phyloP scores from a whole-genome alignment of 2,329 filamentous ascomycete genomes.

The Xylaria sp. region DNA sequence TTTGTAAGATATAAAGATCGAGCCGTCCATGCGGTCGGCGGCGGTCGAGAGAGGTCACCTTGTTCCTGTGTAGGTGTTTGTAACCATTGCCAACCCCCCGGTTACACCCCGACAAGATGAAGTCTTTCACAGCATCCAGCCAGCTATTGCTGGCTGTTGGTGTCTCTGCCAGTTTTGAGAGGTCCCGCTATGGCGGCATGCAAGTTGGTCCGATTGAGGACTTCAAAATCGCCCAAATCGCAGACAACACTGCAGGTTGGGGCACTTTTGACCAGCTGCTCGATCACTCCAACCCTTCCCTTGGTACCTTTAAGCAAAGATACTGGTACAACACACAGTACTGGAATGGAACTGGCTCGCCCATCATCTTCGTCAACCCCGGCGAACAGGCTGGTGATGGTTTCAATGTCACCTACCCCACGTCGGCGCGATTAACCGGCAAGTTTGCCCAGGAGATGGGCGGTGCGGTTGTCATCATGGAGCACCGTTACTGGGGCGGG shows the following conservation, averaged over 20 bases:
- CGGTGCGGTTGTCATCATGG: slow-evolving; percentile 53
- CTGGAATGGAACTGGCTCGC: slow-evolving; percentile 55
- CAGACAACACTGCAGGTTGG: slow-evolving; percentile 41
- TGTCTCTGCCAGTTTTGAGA: slow-evolving; percentile 43
- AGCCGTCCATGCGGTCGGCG: slow-evolving; percentile 14
- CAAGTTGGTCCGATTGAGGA: slow-evolving; percentile 45
- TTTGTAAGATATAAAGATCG: slow-evolving; percentile 27
- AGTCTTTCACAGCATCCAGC: slow-evolving; percentile 37
- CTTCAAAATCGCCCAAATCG: slow-evolving; percentile 30
- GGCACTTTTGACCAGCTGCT: slow-evolving; percentile 54
- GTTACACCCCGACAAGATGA: slow-evolving; percentile 43
- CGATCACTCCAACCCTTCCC: slow-evolving; percentile 53
- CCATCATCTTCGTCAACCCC: slow-evolving; percentile 54
- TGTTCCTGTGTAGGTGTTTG: slow-evolving; percentile 28
- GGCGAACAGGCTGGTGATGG: slow-evolving; percentile 51
- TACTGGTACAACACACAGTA: slow-evolving; percentile 55
- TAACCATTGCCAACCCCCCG: slow-evolving; percentile 17
- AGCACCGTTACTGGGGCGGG: slow-evolving; percentile 57
- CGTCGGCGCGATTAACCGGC: slow-evolving; percentile 53
- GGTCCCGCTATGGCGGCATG: slow-evolving; percentile 42
- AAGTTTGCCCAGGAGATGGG: slow-evolving; percentile 53
- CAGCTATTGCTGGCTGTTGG: slow-evolving; percentile 46
- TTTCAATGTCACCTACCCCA: slow-evolving; percentile 55
- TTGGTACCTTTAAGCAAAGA: slow-evolving; percentile 55
- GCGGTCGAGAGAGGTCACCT: slow-evolving; percentile 18